Evolutionary conservation across 192 early-diverging fungal genomes (phyloP).

Genomic region (Piromyces finnis): DNA sequence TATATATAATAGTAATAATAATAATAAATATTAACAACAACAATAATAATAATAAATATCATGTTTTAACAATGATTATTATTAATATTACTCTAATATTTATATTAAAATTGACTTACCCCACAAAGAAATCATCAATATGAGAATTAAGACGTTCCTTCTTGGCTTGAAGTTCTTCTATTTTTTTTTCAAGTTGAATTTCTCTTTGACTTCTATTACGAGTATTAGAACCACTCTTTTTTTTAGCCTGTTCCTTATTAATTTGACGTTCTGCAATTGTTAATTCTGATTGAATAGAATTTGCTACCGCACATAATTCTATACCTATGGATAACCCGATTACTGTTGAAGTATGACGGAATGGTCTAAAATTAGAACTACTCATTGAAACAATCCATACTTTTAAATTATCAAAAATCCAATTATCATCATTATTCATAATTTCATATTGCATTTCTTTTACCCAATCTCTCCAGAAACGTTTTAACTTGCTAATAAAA

Average conservation of each 20-base stretch:
- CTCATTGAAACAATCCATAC: conserved; percentile 18
- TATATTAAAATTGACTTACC: conserved; percentile 13
- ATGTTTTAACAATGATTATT: too few relatives aligned
- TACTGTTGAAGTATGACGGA: conserved; percentile 74
- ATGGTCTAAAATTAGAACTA: conserved; percentile 64
- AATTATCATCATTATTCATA: conserved; percentile 29
- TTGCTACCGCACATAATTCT: conserved; percentile 46
- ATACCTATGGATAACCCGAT: conserved; percentile 45
- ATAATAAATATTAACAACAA: too few relatives aligned
- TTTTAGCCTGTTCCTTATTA: conserved; percentile 9
- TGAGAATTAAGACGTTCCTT: conserved; percentile 34
- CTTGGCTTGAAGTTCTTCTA: conserved; percentile 23
- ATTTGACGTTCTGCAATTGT: conserved; percentile 51
- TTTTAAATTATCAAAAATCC: conserved; percentile 11
- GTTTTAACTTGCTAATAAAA: conserved; percentile 46
- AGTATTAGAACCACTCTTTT: conserved; percentile 6
- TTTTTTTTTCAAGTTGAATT: conserved; percentile 16
- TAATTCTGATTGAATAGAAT: conserved; percentile 35
- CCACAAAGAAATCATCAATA: conserved; percentile 56
- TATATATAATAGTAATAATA: too few relatives aligned
- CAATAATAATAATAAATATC: too few relatives aligned
- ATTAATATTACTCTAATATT: too few relatives aligned
- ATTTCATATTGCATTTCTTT: conserved; percentile 4
- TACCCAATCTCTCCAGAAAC: conserved; percentile 33
- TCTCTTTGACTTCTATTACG: background rate